Evolutionary conservation across 257 asterid species (phyloP).

Genomic region (Nicotiana obtusifolia): DNA sequence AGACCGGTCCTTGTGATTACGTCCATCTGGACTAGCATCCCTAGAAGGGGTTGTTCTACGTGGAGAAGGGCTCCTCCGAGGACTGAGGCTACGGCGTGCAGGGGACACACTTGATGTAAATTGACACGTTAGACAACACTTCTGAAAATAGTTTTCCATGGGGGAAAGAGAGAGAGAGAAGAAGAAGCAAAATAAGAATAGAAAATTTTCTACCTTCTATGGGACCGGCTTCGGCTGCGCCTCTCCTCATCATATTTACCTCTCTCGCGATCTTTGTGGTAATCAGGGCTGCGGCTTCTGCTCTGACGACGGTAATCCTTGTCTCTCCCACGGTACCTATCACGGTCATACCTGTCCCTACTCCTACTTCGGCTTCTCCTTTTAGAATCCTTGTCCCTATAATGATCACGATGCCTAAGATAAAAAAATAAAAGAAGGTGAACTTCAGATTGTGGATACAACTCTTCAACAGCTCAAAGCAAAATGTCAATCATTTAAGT

Average conservation of each 20-base stretch:
- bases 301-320: conserved; percentile 44
- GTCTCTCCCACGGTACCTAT: conserved; percentile 57
- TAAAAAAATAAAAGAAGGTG: not conserved
- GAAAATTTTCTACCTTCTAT: conserved; percentile 47
- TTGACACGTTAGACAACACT: not conserved
- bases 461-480: not conserved
- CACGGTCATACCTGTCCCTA: conserved; percentile 61
- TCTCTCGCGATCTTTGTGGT: conserved; percentile 67
- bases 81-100: conserved; percentile 56
- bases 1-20: conserved; percentile 41
- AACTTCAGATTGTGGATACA: not conserved
- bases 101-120: conserved; percentile 61
- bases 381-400: conserved; percentile 56
- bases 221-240: conserved; percentile 70
- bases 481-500: not conserved
- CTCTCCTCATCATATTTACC: conserved; percentile 63
- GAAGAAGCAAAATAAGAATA: not conserved
- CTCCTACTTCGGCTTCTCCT: conserved; percentile 80
- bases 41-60: conserved; percentile 45
- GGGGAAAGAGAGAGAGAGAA: not conserved
- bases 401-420: conserved; percentile 41
- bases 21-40: conserved; percentile 61
- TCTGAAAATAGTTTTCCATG: not conserved
- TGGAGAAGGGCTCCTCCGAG: conserved; percentile 70
- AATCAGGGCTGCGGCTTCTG: conserved; percentile 68